These are phyloP conservation scores for Colletotrichum magnum DNA, from an alignment of 2,329 filamentous ascomycete genomes.

Conservation along the genomic window DNA sequence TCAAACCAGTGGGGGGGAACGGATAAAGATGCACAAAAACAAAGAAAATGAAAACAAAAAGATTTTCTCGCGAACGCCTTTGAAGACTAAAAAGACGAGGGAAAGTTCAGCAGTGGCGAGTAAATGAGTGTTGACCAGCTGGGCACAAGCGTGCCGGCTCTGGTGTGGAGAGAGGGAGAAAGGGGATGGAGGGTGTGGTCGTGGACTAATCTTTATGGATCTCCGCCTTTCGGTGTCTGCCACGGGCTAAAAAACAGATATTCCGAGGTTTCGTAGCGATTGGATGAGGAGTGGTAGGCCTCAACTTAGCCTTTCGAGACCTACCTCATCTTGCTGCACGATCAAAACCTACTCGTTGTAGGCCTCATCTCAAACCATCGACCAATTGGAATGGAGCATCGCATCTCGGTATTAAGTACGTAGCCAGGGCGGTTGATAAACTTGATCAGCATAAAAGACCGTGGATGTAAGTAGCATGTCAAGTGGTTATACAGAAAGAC, in stretches of 20 bases:
- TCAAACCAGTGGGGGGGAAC: neutral
- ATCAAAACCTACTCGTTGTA: constrained; percentile 1
- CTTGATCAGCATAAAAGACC: neutral
- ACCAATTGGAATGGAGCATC: too few relatives aligned
- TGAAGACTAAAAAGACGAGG: constrained; percentile 10
- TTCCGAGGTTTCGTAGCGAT: neutral
- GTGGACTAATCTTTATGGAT: neutral
- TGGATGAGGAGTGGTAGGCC: constrained; percentile 8
- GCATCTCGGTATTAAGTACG: too few relatives aligned
- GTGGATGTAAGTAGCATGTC: too few relatives aligned
- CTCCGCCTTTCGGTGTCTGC: too few relatives aligned
- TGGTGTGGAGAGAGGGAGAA: constrained; percentile 22
- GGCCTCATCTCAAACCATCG: neutral
- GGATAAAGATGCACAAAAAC: neutral
- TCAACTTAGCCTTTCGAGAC: constrained; percentile 22
- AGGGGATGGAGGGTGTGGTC: neutral
- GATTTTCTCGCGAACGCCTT: neutral
- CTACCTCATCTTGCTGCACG: neutral
- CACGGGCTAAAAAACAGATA: neutral
- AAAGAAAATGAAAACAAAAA: constrained; percentile 1
- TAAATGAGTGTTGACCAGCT: too few relatives aligned
- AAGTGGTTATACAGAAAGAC: too few relatives aligned
- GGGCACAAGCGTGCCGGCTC: constrained; percentile 37
- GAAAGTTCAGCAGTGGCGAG: neutral
- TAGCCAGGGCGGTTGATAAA: too few relatives aligned